Percentiles rank a stretch among this genome's conserved stretches.
Evolutionary conservation across 2,329 filamentous ascomycete species (phyloP).

Genomic region (Colletotrichum sp.): DNA sequence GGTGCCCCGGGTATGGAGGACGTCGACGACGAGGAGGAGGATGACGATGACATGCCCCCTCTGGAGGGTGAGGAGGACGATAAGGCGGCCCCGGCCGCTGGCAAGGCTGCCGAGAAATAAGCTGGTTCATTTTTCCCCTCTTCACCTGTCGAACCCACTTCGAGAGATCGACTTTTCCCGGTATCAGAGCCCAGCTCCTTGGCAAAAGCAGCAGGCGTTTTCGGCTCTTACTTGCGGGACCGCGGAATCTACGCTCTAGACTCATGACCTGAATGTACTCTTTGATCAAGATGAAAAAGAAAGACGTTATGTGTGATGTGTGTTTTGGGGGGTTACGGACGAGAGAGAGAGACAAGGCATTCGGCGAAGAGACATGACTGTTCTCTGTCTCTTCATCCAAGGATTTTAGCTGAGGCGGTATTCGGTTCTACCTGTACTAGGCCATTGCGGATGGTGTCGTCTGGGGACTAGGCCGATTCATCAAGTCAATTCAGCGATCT

Average conservation of each 20-base stretch:
- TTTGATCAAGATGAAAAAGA: constrained; percentile 13
- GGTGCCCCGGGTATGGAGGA: constrained; percentile 52
- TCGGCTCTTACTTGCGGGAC: background rate
- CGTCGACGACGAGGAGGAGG: constrained; percentile 60
- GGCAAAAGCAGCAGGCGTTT: background rate
- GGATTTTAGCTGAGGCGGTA: background rate
- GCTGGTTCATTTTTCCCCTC: background rate
- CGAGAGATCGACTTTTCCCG: background rate
- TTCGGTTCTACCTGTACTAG: background rate
- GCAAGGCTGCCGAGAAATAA: constrained; percentile 21
- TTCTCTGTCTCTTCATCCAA: background rate
- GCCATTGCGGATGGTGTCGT: background rate
- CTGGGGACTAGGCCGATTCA: background rate
- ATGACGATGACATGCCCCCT: constrained; percentile 85
- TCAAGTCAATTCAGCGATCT: background rate
- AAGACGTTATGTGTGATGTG: background rate
- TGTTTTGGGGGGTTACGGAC: background rate
- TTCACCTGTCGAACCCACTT: background rate
- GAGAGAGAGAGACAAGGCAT: background rate
- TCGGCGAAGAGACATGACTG: background rate
- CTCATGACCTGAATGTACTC: constrained; percentile 20
- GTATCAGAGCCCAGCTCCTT: background rate
- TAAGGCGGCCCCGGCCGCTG: constrained; percentile 39
- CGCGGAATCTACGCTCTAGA: constrained; percentile 13
- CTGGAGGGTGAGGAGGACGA: constrained; percentile 68